Evolutionary conservation across 768 basidiomycete species (phyloP).

Genomic region (Kwoniella dejecticola): DNA sequence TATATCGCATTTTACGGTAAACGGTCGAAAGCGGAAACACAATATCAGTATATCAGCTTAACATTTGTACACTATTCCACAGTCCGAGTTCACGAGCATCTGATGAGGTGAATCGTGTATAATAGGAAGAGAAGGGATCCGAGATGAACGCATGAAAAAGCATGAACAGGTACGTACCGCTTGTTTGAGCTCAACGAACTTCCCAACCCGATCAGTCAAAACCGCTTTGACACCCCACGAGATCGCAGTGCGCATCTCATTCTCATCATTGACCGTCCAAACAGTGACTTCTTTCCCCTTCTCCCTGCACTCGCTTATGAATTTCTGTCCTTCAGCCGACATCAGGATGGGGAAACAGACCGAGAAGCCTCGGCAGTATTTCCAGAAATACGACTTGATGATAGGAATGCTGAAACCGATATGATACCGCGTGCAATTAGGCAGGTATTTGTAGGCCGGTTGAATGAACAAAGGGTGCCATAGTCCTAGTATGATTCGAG

Average conservation of each 20-base stretch:
- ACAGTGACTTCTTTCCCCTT: constrained; percentile 53
- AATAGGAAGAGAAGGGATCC: too few relatives aligned
- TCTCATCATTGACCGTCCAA: constrained; percentile 56
- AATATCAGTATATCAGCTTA: not conserved
- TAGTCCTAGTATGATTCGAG: constrained; percentile 55
- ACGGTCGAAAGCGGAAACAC: too few relatives aligned
- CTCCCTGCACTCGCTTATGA: constrained; percentile 50
- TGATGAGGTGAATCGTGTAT: too few relatives aligned
- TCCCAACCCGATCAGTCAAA: constrained; percentile 53
- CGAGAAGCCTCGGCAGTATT: constrained; percentile 52
- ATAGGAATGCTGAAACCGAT: constrained; percentile 53
- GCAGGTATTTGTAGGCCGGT: constrained; percentile 50
- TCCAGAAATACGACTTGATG: constrained; percentile 54
- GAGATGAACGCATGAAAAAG: not conserved
- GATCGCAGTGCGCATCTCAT: constrained; percentile 51
- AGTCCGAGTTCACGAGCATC: too few relatives aligned
- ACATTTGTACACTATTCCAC: not conserved
- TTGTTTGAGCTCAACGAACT: constrained; percentile 43
- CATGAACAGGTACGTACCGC: constrained; percentile 40
- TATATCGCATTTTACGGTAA: too few relatives aligned
- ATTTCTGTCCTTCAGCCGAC: constrained; percentile 47
- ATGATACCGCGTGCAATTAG: constrained; percentile 51
- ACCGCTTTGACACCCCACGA: constrained; percentile 54
- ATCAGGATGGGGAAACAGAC: constrained; percentile 52
- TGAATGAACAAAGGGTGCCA: constrained; percentile 57